Percentiles rank a stretch among this genome's conserved stretches.
These are phyloP conservation scores for Colletotrichum shisoi DNA, from an alignment of 2,329 filamentous ascomycete species.

Conservation along the genomic window DNA sequence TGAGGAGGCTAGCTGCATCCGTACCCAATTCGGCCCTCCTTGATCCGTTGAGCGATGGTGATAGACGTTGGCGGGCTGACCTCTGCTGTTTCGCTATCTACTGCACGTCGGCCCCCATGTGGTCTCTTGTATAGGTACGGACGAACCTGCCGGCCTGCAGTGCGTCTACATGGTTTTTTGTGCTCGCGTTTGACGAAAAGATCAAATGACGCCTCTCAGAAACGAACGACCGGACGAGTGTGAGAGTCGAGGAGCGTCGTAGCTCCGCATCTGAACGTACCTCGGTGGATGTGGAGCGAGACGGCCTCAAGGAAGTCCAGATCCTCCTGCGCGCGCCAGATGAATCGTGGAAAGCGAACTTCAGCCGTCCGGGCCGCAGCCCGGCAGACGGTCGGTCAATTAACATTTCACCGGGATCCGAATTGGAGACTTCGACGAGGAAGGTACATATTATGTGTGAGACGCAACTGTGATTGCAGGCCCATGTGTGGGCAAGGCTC, in stretches of 20 bases:
- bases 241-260: neutral
- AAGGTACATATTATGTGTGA: neutral
- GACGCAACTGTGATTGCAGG: constrained; percentile 5
- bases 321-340: neutral
- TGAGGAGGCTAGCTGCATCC: constrained; percentile 34
- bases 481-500: constrained; percentile 3
- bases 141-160: constrained; percentile 4
- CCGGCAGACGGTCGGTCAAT: constrained; percentile 7
- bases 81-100: constrained; percentile 16
- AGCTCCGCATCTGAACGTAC: neutral
- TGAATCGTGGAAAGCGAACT: neutral
- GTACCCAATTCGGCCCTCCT: constrained; percentile 35
- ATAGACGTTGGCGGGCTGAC: constrained; percentile 21
- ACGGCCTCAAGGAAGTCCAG: constrained; percentile 3
- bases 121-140: neutral
- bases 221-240: neutral
- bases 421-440: neutral
- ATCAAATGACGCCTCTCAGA: neutral
- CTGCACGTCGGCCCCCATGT: neutral
- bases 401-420: neutral
- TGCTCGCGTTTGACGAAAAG: neutral
- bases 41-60: constrained; percentile 21
- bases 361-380: constrained; percentile 10
- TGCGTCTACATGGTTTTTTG: neutral
- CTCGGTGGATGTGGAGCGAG: neutral